phyloP scores from a whole-genome alignment of 2,329 filamentous ascomycete species.

The Pyrenochaeta sp. region DNA sequence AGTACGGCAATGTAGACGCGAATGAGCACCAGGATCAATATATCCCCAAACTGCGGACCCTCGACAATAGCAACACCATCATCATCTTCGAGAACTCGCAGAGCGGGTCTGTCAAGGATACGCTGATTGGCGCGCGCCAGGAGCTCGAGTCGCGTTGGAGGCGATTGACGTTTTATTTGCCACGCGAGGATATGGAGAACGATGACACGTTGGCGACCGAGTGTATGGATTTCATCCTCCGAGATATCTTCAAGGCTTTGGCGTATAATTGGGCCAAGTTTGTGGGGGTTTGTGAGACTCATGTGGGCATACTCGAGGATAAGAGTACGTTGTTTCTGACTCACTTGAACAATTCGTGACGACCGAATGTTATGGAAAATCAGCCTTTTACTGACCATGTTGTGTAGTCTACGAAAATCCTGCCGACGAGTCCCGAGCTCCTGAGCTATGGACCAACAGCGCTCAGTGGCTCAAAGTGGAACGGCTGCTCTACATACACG shows the following conservation, averaged over 20 bases:
- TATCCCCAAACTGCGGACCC: slow-evolving; percentile 51
- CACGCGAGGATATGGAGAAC: slow-evolving; percentile 51
- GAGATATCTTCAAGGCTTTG: slow-evolving; percentile 59
- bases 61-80: slow-evolving; percentile 59
- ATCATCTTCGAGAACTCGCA: slow-evolving; percentile 63
- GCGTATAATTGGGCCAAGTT: slow-evolving; percentile 56
- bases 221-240: slow-evolving; percentile 60
- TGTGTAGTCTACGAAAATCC: slow-evolving; percentile 59
- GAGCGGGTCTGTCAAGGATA: slow-evolving; percentile 57
- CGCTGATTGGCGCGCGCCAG: slow-evolving; percentile 58
- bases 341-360: no score
- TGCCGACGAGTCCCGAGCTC: slow-evolving; percentile 60
- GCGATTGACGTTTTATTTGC: slow-evolving; percentile 59
- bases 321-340: slow-evolving; percentile 27
- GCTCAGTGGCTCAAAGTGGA: slow-evolving; percentile 61
- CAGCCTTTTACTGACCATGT: not conserved
- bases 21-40: slow-evolving; percentile 44
- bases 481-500: slow-evolving; percentile 59
- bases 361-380: no score
- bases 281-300: slow-evolving; percentile 55
- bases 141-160: slow-evolving; percentile 63
- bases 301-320: slow-evolving; percentile 56
- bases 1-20: slow-evolving; percentile 36
- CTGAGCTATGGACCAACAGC: slow-evolving; percentile 61
- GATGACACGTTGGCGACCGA: slow-evolving; percentile 55